Base-by-base conservation (phyloP, 306 rosid genomes). In the barrel medic (Medicago truncatula) region DNA sequence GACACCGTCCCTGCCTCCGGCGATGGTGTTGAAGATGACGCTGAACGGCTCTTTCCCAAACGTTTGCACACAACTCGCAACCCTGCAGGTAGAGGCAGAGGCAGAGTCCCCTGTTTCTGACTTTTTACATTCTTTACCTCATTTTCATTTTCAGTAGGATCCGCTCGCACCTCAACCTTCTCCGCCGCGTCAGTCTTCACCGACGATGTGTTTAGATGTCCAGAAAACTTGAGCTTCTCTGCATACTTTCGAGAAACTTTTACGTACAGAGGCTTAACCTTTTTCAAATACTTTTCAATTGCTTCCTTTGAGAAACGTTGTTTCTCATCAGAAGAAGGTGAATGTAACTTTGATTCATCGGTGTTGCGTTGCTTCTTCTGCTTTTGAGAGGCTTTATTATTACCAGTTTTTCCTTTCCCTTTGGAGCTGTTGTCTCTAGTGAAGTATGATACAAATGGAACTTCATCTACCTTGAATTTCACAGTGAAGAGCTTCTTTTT, bases 1-100 rank as follows among this genome's bases (percentile, higher is more conserved):
- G 83, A 50, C 13, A 76, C 83, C 0, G 83, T 1, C 2, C 90
- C 83, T 34, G 75, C 83, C 7, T 88, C 83, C 23, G 75, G 86
- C 46, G 87, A 78, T 7, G 93, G 83, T 7, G 73, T 87, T 16
- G 89, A 71, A 15, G 92, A 78, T 0, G 95, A 86, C n/a, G 92
- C 91, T 16, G 98, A 89, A 46, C 92, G 92, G 76, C 89, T 88
- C 74, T 93, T 93, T 5, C 97, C 97, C 82, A 93, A 80, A 79
- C 88, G 96, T 90, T 93, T 91, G 60, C 92, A 84, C 8, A 92
- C 97, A 53, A 88, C 96, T 73, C 87, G 83, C 8, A 93, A 78
- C 49, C 89, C 91, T 1, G 93, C 87, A 8, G 90, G 89, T 21
- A 92, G 66, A n/a, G n/a, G 28, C 1, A 23, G 28, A 65, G 72